Conservation (phyloP, 805 yeast genomes). For the Suhomyces emberorum region DNA sequence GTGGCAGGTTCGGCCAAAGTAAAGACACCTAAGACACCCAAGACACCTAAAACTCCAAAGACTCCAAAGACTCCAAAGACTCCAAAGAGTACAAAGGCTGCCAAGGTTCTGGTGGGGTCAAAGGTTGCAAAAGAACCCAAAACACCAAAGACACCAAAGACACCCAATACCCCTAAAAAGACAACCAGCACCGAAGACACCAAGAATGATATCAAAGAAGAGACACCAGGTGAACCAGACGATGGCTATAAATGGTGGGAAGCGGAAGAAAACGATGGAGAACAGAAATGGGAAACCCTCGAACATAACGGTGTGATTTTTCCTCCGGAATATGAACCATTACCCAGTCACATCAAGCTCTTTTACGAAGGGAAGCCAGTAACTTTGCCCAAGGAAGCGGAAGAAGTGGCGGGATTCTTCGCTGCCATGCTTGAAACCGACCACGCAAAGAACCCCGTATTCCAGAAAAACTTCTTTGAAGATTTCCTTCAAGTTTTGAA, state of each 20-base stretch:
- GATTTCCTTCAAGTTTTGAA: constrained; percentile 71
- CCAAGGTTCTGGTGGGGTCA: constrained; percentile 2
- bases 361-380: constrained; percentile 77
- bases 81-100: constrained; percentile 8
- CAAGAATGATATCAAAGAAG: constrained; percentile 10
- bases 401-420: constrained; percentile 94
- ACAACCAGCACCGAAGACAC: constrained; percentile 11
- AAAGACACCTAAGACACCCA: constrained; percentile 3
- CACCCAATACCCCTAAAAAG: constrained; percentile 8
- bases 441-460: constrained; percentile 82
- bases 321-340: constrained; percentile 87
- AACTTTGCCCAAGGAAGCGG: constrained; percentile 73
- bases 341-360: constrained; percentile 74
- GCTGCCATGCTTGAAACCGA: constrained; percentile 87
- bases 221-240: constrained; percentile 12
- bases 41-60: constrained; percentile 10
- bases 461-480: constrained; percentile 80
- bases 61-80: constrained; percentile 8
- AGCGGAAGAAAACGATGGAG: constrained; percentile 72
- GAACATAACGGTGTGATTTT: constrained; percentile 90
- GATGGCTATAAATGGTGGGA: constrained; percentile 59
- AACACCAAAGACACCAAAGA: constrained; percentile 9
- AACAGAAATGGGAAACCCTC: constrained; percentile 80
- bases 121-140: constrained; percentile 3
- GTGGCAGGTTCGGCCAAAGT: constrained; percentile 1